Evolutionary conservation across 176 grass and related monocot genomes (phyloP).

Genomic region (Miscanthus lutarioriparius): DNA sequence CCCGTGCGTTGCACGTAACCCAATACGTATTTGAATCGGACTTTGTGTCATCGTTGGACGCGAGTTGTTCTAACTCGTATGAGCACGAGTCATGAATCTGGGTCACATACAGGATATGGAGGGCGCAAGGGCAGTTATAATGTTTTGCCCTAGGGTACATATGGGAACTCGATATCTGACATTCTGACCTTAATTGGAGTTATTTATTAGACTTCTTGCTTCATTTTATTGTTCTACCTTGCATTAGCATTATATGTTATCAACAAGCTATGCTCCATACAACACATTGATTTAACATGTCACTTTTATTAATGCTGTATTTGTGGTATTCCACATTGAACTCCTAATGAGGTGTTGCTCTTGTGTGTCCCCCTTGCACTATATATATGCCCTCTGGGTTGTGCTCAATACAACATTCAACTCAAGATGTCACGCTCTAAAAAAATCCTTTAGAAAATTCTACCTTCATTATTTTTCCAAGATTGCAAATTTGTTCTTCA

Average conservation of each 20-base stretch:
- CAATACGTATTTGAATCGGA: too few species aligned
- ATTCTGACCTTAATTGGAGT: not conserved
- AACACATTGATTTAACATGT: not conserved
- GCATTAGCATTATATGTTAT: constrained; percentile 22
- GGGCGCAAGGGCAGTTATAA: not conserved
- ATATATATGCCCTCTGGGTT: not conserved
- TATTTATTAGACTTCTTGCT: not conserved
- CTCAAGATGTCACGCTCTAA: not conserved
- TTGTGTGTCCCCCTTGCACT: not conserved
- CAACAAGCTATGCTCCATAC: not conserved
- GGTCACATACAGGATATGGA: too few species aligned
- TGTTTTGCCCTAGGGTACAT: not conserved
- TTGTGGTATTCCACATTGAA: not conserved
- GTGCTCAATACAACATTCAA: not conserved
- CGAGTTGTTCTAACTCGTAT: too few species aligned
- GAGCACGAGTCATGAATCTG: too few species aligned
- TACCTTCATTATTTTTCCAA: not conserved
- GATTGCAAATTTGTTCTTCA: not conserved
- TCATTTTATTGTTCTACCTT: constrained; percentile 14
- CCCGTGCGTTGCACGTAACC: too few species aligned
- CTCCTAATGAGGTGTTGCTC: not conserved
- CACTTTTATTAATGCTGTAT: not conserved
- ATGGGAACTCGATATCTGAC: not conserved
- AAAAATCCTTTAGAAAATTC: not conserved
- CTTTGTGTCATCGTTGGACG: too few species aligned